These are phyloP conservation scores for Nitzschia inconspicua DNA, from an alignment of 108 stramenopile species.

Conservation along the genomic window DNA sequence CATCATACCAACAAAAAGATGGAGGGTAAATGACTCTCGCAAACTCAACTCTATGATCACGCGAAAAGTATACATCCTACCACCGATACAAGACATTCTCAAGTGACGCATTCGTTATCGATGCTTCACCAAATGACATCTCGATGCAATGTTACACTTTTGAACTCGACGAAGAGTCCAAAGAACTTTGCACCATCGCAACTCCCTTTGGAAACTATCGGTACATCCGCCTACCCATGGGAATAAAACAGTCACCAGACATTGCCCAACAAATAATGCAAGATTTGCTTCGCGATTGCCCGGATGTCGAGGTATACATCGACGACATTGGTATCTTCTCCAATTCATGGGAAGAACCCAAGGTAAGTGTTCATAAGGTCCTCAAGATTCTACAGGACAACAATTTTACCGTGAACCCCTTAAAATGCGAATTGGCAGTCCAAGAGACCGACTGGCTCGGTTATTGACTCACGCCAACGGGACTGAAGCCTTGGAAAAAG, in stretches of 20 bases:
- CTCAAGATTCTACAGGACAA: slow-evolving; percentile 2
- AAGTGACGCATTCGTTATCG: slow-evolving; percentile 30
- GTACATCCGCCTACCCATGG: slow-evolving; percentile 40
- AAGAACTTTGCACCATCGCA: slow-evolving; percentile 27
- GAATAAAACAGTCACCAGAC: slow-evolving; percentile 21
- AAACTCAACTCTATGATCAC: slow-evolving; percentile 35
- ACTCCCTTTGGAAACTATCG: slow-evolving; percentile 44
- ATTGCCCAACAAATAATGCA: slow-evolving; percentile 41
- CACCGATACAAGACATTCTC: slow-evolving; percentile 36
- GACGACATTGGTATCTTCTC: slow-evolving; percentile 33
- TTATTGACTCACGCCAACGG: slow-evolving; percentile 30
- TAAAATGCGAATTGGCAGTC: slow-evolving; percentile 20
- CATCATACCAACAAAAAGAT: slow-evolving; percentile 33
- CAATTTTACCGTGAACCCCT: slow-evolving; percentile 15
- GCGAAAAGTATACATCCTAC: slow-evolving; percentile 40
- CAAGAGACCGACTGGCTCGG: slow-evolving; percentile 35
- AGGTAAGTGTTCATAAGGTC: neutral
- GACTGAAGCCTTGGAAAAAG: slow-evolving; percentile 34
- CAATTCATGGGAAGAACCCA: slow-evolving; percentile 19
- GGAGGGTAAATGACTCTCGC: slow-evolving; percentile 34
- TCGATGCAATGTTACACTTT: slow-evolving; percentile 46
- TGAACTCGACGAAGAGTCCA: slow-evolving; percentile 6
- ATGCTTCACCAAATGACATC: slow-evolving; percentile 40
- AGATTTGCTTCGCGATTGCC: slow-evolving; percentile 13
- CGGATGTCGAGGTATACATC: slow-evolving; percentile 30